Evolutionary conservation across 805 yeast species (phyloP).

Genomic region (Saccharomycodes ludwigii): DNA sequence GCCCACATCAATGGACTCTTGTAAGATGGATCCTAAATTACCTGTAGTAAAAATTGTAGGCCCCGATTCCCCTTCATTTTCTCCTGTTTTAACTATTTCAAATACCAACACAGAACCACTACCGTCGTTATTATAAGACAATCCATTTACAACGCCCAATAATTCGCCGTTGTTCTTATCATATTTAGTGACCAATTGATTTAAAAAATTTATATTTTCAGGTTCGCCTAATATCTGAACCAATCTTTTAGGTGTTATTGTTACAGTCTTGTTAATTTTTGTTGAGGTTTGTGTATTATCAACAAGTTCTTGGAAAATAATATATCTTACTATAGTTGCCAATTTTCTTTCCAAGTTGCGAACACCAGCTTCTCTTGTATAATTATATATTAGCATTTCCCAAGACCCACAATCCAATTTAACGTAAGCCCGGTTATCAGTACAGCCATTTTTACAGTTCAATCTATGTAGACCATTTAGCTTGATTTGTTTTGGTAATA

Average conservation of each 20-base stretch:
- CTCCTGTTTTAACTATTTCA: constrained; percentile 62
- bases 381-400: constrained; percentile 48
- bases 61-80: constrained; percentile 21
- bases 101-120: constrained; percentile 71
- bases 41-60: constrained; percentile 57
- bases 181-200: too few species aligned
- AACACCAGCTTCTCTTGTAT: constrained; percentile 81
- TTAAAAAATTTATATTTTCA: not conserved
- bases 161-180: too few species aligned
- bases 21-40: constrained; percentile 64
- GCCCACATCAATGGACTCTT: constrained; percentile 75
- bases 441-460: constrained; percentile 6
- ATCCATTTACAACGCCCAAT: constrained; percentile 74
- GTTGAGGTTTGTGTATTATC: constrained; percentile 7
- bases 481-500: constrained; percentile 63
- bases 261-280: constrained; percentile 20
- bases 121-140: constrained; percentile 80
- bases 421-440: too few species aligned
- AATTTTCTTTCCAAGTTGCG: constrained; percentile 65
- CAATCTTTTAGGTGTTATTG: constrained; percentile 10
- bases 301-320: constrained; percentile 54
- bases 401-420: constrained; percentile 40
- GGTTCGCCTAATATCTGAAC: not conserved
- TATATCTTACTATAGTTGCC: constrained; percentile 67
- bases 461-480: constrained; percentile 45